Evolutionary conservation across 345 rosid species (phyloP).

Genomic region (Lepidium didymum): DNA sequence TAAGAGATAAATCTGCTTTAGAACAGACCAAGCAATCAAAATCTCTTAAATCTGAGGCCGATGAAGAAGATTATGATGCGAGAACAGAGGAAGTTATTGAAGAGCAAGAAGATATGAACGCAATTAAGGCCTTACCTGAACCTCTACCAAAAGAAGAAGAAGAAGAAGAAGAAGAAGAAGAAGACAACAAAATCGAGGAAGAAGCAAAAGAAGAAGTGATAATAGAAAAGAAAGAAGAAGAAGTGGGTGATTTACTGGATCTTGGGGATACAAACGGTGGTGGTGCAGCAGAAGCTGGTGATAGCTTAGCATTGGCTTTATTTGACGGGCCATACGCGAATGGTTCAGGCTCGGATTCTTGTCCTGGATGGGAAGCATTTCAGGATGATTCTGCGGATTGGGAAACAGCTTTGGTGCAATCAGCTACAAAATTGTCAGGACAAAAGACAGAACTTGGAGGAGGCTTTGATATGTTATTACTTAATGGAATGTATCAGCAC

Average conservation of each 20-base stretch:
- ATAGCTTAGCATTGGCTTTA: conserved; percentile 50
- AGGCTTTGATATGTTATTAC: conserved; percentile 34
- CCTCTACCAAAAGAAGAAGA: conserved; percentile 37
- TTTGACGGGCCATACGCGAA: conserved; percentile 41
- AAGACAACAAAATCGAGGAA: conserved; percentile 13
- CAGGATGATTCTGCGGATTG: conserved; percentile 51
- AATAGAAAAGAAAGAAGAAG: conserved; percentile 16
- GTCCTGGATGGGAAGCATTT: conserved; percentile 62
- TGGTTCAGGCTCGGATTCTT: conserved; percentile 6
- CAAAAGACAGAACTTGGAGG: conserved; percentile 33
- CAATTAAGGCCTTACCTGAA: conserved; percentile 53
- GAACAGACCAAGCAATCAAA: conserved; percentile 20
- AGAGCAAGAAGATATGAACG: conserved; percentile 41
- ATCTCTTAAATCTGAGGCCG: conserved; percentile 4
- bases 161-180: conserved; percentile 1
- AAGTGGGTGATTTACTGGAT: conserved; percentile 51
- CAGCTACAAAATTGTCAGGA: conserved; percentile 42
- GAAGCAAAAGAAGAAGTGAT: conserved; percentile 16
- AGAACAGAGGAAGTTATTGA: conserved; percentile 16
- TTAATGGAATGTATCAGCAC: conserved; percentile 37
- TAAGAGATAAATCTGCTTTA: conserved; percentile 54
- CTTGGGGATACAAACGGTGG: conserved; percentile 33
- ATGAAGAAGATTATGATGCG: conserved; percentile 25
- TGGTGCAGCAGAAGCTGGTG: conserved; percentile 37
- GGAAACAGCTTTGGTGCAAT: conserved; percentile 69